Evolutionary conservation across 1,284 basidiomycete species (phyloP).

Genomic region (Cutaneotrichosporon mucoides): DNA sequence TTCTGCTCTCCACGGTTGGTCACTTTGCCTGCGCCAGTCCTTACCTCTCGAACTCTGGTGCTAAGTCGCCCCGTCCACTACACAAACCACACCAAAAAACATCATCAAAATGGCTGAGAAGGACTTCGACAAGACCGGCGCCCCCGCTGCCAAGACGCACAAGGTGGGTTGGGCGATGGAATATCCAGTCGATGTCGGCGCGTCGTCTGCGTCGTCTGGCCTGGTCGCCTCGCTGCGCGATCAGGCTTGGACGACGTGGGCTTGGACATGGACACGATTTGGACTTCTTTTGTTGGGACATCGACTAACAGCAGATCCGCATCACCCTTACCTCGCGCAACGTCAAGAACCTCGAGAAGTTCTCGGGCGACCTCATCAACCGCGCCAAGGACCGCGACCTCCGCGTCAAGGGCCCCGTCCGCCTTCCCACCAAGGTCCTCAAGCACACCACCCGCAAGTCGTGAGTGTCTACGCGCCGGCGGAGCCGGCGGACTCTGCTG

Average conservation of each 20-base stretch:
- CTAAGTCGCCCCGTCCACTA: constrained; percentile 21
- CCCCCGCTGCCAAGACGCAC: constrained; percentile 87
- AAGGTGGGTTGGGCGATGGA: constrained; percentile 52
- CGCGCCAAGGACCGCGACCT: constrained; percentile 99
- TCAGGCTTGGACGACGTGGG: too few relatives aligned
- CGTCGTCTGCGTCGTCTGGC: neutral
- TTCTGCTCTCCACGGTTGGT: constrained; percentile 8
- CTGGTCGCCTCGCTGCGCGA: too few relatives aligned
- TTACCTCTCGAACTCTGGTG: constrained; percentile 6
- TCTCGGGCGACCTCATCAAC: constrained; percentile 94
- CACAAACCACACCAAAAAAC: constrained; percentile 6
- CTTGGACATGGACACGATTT: too few relatives aligned
- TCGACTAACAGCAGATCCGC: constrained; percentile 58
- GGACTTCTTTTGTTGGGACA: too few relatives aligned
- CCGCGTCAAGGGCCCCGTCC: constrained; percentile 97
- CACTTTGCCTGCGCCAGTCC: constrained; percentile 30
- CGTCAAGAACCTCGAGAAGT: constrained; percentile 98
- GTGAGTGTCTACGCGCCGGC: constrained; percentile 53
- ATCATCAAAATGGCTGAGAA: constrained; percentile 77
- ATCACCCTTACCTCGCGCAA: constrained; percentile 99
- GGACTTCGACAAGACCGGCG: constrained; percentile 91
- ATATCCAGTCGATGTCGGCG: neutral
- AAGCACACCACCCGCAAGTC: constrained; percentile 99
- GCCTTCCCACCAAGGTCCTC: constrained; percentile 97
- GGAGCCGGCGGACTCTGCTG: neutral